Evolutionary conservation across 1,284 basidiomycete species (phyloP), one percentile per base, ranked within the genome.

Genomic region (Ustilago trichophora): DNA sequence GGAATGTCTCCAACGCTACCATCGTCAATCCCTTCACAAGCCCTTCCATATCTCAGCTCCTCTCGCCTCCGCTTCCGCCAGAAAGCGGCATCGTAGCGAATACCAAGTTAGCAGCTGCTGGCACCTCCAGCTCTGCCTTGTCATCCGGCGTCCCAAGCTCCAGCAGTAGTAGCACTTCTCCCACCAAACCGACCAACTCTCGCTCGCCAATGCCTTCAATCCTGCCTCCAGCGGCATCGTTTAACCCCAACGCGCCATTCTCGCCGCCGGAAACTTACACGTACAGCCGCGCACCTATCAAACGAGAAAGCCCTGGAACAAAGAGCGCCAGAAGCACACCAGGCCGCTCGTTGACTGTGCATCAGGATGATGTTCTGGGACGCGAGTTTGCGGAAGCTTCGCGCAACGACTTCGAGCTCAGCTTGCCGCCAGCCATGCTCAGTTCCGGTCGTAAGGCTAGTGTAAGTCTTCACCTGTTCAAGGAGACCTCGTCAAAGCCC

Each of bases 381-480:
- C 46, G 46, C 52, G 51, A 58, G 15, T 38, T 58, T n/a, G 46
- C 50, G 1, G 65, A 62, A 25, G 34, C 50, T 7, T 43, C 51
- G 18, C 51, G 58, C 19, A 51, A 56, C 19, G 55, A 63, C 13
- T 43, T 60, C 5, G 72, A 73, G 32, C 62, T 71, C 33, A 58
- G 45, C 15, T 54, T 72, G 6, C 68, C 72, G 19, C 72, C 72
- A 6, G 65, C 72, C 21, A 67, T 74, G 65, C 50, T 72, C 49
- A 72, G 50, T 58, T 71, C 70, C 6, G 75, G 75, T 32, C 63
- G 75, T n/a, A 77, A 77, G 31, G 75, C 75, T 19, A 72, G 67
- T 36, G 75, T 77, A 27, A 72, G 67, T 45, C 55, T 77, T 10
- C 75, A 77, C 21, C 55, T 77, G n/a, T 77, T 77, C 65, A 76